phyloP scores from a whole-genome alignment of 2,329 filamentous ascomycete genomes.

The Colletotrichum spinosum region DNA sequence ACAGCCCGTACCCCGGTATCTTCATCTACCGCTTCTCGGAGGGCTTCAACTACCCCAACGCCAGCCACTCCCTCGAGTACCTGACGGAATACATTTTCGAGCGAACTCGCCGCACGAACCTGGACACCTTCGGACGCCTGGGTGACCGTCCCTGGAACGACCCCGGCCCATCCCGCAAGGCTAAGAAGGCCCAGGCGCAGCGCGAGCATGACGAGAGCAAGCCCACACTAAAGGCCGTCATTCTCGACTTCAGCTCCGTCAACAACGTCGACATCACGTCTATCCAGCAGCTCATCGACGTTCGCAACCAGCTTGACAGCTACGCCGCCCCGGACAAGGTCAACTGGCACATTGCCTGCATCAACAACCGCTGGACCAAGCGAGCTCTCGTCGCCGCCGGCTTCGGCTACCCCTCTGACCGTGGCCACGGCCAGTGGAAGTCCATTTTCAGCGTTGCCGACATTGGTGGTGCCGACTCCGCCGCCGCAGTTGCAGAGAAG shows the following conservation, averaged over 20 bases:
- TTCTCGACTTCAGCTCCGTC: constrained; percentile 92
- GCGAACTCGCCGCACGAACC: constrained; percentile 81
- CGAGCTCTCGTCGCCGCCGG: constrained; percentile 87
- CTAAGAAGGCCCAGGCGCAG: constrained; percentile 54
- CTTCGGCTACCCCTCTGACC: constrained; percentile 80
- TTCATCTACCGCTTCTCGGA: constrained; percentile 97
- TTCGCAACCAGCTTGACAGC: constrained; percentile 91
- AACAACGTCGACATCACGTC: constrained; percentile 96
- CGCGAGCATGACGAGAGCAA: constrained; percentile 59
- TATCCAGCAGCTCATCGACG: constrained; percentile 91
- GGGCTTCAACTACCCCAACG: constrained; percentile 96
- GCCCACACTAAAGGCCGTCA: constrained; percentile 86
- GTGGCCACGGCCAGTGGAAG: constrained; percentile 76
- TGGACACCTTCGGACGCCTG: constrained; percentile 70
- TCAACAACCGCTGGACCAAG: constrained; percentile 96
- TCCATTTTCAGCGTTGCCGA: constrained; percentile 96
- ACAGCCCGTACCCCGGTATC: constrained; percentile 87
- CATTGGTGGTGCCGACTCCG: constrained; percentile 77
- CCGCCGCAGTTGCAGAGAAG: constrained; percentile 75
- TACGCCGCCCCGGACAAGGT: constrained; percentile 85
- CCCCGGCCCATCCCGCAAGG: constrained; percentile 74
- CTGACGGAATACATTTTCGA: constrained; percentile 75
- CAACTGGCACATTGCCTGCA: constrained; percentile 95
- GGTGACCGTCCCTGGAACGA: constrained; percentile 97
- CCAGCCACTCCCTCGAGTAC: constrained; percentile 87